Evolutionary conservation across 1,284 basidiomycete species (phyloP).

Genomic region (Bondarzewia mesenterica): DNA sequence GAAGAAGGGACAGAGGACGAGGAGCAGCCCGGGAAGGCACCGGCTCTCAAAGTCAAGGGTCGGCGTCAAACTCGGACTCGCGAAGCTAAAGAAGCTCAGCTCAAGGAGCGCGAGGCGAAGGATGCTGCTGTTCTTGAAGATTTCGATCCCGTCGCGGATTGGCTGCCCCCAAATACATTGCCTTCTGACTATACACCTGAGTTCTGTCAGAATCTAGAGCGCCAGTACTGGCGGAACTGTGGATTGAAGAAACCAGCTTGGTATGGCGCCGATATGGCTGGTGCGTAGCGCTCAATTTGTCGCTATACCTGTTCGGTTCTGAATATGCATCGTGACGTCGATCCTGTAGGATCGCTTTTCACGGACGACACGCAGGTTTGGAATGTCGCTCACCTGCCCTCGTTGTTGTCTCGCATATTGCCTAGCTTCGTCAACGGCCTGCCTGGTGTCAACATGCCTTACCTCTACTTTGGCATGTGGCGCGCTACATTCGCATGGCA

Average conservation of each 20-base stretch:
- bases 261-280: slow-evolving; percentile 96
- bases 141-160: slow-evolving; percentile 65
- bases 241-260: slow-evolving; percentile 82
- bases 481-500: slow-evolving; percentile 98
- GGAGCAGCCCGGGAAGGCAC: slow-evolving; percentile 19
- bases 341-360: slow-evolving; percentile 74
- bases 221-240: slow-evolving; percentile 89
- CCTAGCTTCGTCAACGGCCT: slow-evolving; percentile 61
- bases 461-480: slow-evolving; percentile 99
- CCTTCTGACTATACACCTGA: slow-evolving; percentile 76
- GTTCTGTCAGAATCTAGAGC: slow-evolving; percentile 82
- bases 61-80: slow-evolving; percentile 38
- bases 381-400: slow-evolving; percentile 92
- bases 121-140: slow-evolving; percentile 59
- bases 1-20: slow-evolving; percentile 27
- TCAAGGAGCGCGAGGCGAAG: slow-evolving; percentile 43
- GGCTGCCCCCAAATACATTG: slow-evolving; percentile 70
- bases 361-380: slow-evolving; percentile 75
- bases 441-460: slow-evolving; percentile 95
- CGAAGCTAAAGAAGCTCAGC: slow-evolving; percentile 42
- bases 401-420: slow-evolving; percentile 78
- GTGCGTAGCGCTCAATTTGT: slow-evolving; percentile 29
- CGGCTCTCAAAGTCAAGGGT: slow-evolving; percentile 34
- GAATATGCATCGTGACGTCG: neutral
- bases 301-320: neutral